These are phyloP conservation scores for Tympanopsis confertula DNA, from an alignment of 2,329 filamentous ascomycete genomes.

Conservation along the genomic window DNA sequence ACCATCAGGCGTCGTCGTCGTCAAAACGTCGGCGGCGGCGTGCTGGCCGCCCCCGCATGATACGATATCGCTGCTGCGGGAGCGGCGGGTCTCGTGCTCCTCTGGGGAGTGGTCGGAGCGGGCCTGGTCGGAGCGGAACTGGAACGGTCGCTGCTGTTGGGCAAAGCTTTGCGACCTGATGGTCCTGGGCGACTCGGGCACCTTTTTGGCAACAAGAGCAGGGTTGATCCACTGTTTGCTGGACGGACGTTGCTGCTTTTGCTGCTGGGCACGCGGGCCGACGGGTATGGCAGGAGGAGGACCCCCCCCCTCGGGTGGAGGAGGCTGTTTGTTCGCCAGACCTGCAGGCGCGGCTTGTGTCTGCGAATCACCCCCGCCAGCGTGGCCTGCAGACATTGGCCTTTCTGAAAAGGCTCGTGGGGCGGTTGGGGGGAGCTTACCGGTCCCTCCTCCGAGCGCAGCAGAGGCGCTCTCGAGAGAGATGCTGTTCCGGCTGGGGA, in stretches of 20 bases:
- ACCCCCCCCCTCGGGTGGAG: constrained; percentile 28
- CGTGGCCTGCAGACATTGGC: constrained; percentile 28
- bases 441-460: too few relatives aligned
- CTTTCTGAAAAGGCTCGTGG: constrained; percentile 38
- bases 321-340: constrained; percentile 29
- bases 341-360: constrained; percentile 23
- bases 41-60: too few relatives aligned
- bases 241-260: constrained; percentile 31
- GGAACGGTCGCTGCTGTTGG: constrained; percentile 22
- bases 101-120: constrained; percentile 26
- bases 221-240: constrained; percentile 52
- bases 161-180: constrained; percentile 37
- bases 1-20: too few relatives aligned
- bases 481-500: constrained; percentile 20
- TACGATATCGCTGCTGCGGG: too few relatives aligned
- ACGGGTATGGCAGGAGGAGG: constrained; percentile 37
- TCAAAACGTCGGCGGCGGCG: too few relatives aligned
- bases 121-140: constrained; percentile 19
- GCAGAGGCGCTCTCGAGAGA: too few relatives aligned
- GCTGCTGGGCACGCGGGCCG: constrained; percentile 39
- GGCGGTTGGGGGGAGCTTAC: constrained; percentile 40
- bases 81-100: too few relatives aligned
- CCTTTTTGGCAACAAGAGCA: constrained; percentile 29
- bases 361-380: constrained; percentile 22
- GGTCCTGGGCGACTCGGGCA: constrained; percentile 37